Evolutionary conservation across 192 early-diverging fungal genomes (phyloP).

Genomic region (Mortierella alpina): DNA sequence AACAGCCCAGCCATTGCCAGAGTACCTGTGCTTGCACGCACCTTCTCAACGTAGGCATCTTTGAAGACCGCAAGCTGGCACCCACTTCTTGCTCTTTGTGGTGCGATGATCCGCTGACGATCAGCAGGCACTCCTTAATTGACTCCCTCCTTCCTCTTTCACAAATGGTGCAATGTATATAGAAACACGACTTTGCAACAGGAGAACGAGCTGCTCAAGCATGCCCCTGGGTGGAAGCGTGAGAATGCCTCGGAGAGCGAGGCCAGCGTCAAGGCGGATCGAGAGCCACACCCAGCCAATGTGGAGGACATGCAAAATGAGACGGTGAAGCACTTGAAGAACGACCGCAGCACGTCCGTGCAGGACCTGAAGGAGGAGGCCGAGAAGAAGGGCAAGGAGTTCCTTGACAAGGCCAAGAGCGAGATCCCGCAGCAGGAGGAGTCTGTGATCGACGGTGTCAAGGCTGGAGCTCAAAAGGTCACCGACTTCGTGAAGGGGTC

Average conservation of each 20-base stretch:
- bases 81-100: neutral
- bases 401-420: conserved; percentile 1
- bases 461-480: conserved; percentile 36
- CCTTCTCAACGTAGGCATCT: conserved; percentile 17
- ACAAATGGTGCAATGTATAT: neutral
- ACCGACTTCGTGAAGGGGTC: conserved; percentile 31
- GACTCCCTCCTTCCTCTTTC: neutral
- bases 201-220: conserved; percentile 17
- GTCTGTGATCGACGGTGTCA: conserved; percentile 10
- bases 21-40: conserved; percentile 12
- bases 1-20: conserved; percentile 8
- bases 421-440: conserved; percentile 10
- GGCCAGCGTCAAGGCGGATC: conserved; percentile 35
- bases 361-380: conserved; percentile 16
- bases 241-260: conserved; percentile 39
- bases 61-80: neutral
- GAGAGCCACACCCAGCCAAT: conserved; percentile 19
- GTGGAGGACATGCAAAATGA: conserved; percentile 22
- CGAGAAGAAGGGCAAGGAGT: neutral
- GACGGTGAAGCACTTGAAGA: conserved; percentile 19
- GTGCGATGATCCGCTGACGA: neutral
- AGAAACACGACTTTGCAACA: neutral
- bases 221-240: conserved; percentile 40
- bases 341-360: neutral
- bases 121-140: neutral